Evolutionary conservation across 495 filamentous ascomycete species (phyloP), one percentile per base, ranked within the genome.

Genomic region (Penicillium cosmopolitanum): DNA sequence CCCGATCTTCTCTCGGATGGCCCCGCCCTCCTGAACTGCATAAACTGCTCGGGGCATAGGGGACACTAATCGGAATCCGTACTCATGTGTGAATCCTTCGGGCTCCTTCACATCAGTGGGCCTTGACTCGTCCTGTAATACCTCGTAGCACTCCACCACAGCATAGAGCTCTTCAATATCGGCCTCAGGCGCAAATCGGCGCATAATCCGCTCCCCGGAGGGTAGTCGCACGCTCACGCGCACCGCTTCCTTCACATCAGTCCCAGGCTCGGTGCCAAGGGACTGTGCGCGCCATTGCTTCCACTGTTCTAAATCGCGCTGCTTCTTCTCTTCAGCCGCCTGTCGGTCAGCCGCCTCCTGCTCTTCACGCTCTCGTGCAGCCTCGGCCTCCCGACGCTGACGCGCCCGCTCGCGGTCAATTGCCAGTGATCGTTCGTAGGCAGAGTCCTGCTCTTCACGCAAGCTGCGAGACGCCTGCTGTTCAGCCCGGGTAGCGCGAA

Each of bases 151-250:
- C 67, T 98, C 96, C 3, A 98, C 93, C 73, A 96, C 96, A 1
- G 94, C 96, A 73, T 98, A 98, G 0, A 98, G 74, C 65, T 97
- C 93, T 68, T 98, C 95, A 28, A 98, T 75, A 1, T 78, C 77
- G 1, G 87, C 84, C 2, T 84, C 77, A 3, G 80, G 75, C 1
- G 76, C 64, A 64, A 98, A 98, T 50, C 79, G 82, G 33, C 94
- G 84, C 57, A 94, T 84, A 3, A 97, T 81, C 1, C 93, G 79
- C 50, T 91, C 84, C 1, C 86, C 88, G 33, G 79, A 80, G 2
- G 86, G 85, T 74, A 97, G 82, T 57, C 93, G 88, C 25, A 98
- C 79, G 43, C 89, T 93, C 42, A 98, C 82, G 8, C 93, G 81
- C n/a, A 93, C 89, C 1, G 84, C 80, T 60, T 91, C 86, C 61